These are phyloP conservation scores for Neonectria sp. DNA, from an alignment of 2,329 filamentous ascomycete genomes.

Conservation along the genomic window DNA sequence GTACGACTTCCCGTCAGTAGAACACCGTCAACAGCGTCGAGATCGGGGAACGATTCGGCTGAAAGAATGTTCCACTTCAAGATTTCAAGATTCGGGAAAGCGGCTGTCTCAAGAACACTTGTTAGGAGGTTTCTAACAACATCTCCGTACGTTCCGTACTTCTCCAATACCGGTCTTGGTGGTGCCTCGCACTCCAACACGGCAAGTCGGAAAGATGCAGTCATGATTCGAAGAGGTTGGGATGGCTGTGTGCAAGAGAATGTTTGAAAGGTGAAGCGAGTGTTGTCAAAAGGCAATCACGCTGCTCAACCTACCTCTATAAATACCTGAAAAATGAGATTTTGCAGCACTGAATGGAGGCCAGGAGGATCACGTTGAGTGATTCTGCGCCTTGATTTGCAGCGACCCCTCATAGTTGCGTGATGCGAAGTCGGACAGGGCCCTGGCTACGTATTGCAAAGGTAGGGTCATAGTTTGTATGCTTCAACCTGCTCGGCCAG, in stretches of 20 bases:
- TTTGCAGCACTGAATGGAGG: background rate
- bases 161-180: slow-evolving; percentile 16
- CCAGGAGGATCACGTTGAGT: background rate
- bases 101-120: slow-evolving; percentile 8
- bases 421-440: slow-evolving; percentile 3
- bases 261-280: background rate
- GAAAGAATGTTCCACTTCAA: slow-evolving; percentile 22
- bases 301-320: background rate
- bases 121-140: slow-evolving; percentile 26
- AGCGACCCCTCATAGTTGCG: background rate
- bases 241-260: background rate
- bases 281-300: background rate
- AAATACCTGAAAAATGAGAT: background rate
- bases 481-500: background rate
- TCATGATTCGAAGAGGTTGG: background rate
- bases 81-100: background rate
- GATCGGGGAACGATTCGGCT: slow-evolving; percentile 13
- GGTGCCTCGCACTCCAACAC: slow-evolving; percentile 34
- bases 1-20: slow-evolving; percentile 34
- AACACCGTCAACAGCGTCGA: slow-evolving; percentile 30
- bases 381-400: background rate
- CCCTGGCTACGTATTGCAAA: background rate
- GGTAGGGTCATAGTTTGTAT: slow-evolving; percentile 9
- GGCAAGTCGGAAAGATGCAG: slow-evolving; percentile 25
- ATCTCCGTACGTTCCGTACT: slow-evolving; percentile 35